phyloP scores from a whole-genome alignment of 2,329 filamentous ascomycete genomes.

The Cercospora citrullina region DNA sequence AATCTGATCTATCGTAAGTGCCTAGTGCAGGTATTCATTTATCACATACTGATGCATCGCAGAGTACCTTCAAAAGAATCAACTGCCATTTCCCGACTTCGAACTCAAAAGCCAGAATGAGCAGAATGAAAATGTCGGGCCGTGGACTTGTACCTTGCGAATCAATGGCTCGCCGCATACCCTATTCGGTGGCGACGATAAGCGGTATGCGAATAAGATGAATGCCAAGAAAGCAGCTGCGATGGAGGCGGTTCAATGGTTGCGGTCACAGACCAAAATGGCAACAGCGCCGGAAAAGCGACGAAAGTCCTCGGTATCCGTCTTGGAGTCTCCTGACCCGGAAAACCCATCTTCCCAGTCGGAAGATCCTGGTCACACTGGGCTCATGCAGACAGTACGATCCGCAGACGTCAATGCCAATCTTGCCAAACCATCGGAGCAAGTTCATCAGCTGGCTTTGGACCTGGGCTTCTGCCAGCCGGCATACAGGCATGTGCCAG shows the following conservation, averaged over 20 bases:
- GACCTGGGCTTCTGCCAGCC: slow-evolving; percentile 31
- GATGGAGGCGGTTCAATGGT: slow-evolving; percentile 44
- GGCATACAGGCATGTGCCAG: slow-evolving; percentile 24
- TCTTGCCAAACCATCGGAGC: slow-evolving; percentile 14
- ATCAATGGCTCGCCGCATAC: slow-evolving; percentile 26
- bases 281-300: slow-evolving; percentile 14
- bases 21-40: too few relatives aligned
- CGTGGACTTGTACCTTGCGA: slow-evolving; percentile 27
- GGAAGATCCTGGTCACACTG: slow-evolving; percentile 9
- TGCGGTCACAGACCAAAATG: slow-evolving; percentile 40
- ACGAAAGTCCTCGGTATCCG: slow-evolving; percentile 21
- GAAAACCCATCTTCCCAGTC: background rate
- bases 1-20: slow-evolving; percentile 39
- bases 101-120: slow-evolving; percentile 39
- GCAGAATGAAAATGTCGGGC: slow-evolving; percentile 29
- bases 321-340: background rate
- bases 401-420: slow-evolving; percentile 12
- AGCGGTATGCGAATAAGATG: slow-evolving; percentile 43
- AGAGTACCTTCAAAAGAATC: slow-evolving; percentile 32
- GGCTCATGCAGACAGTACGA: slow-evolving; percentile 16
- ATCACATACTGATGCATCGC: slow-evolving; percentile 23
- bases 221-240: slow-evolving; percentile 46
- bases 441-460: slow-evolving; percentile 27
- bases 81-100: slow-evolving; percentile 39
- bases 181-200: slow-evolving; percentile 41